Conservation (phyloP, 75 land plant species). For the Picea glauca region DNA sequence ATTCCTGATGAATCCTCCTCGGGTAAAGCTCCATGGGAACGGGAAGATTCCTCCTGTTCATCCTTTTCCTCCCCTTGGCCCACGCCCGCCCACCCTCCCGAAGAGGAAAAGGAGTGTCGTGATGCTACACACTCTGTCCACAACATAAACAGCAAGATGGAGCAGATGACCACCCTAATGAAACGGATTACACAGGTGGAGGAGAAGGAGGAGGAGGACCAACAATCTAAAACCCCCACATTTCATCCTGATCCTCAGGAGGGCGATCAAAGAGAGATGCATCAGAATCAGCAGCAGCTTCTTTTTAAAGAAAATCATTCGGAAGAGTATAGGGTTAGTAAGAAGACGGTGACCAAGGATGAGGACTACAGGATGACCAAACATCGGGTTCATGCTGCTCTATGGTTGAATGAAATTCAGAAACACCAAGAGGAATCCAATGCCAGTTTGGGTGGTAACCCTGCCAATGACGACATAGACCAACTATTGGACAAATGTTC, state of each 20-base stretch:
- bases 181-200: neutral
- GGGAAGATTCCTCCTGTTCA: slow-evolving; percentile 25
- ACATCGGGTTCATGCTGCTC: slow-evolving; percentile 56
- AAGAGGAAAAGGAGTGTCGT: slow-evolving; percentile 27
- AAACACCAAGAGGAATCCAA: slow-evolving; percentile 45
- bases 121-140: slow-evolving; percentile 53
- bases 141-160: slow-evolving; percentile 61
- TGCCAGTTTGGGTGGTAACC: slow-evolving; percentile 29
- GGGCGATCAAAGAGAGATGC: neutral
- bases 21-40: slow-evolving; percentile 50
- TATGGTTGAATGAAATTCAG: slow-evolving; percentile 78
- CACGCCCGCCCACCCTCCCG: slow-evolving; percentile 10
- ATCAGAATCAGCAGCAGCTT: neutral
- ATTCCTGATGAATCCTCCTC: slow-evolving; percentile 47
- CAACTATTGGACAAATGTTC: slow-evolving; percentile 56
- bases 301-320: neutral
- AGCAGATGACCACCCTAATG: slow-evolving; percentile 20
- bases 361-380: slow-evolving; percentile 61
- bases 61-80: slow-evolving; percentile 3
- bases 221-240: neutral
- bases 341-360: slow-evolving; percentile 30
- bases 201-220: slow-evolving; percentile 3
- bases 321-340: slow-evolving; percentile 1
- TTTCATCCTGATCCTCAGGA: neutral
- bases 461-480: slow-evolving; percentile 47